Conservation (phyloP, 176 grass and related monocot genomes). For the Triticum dicoccoides region DNA sequence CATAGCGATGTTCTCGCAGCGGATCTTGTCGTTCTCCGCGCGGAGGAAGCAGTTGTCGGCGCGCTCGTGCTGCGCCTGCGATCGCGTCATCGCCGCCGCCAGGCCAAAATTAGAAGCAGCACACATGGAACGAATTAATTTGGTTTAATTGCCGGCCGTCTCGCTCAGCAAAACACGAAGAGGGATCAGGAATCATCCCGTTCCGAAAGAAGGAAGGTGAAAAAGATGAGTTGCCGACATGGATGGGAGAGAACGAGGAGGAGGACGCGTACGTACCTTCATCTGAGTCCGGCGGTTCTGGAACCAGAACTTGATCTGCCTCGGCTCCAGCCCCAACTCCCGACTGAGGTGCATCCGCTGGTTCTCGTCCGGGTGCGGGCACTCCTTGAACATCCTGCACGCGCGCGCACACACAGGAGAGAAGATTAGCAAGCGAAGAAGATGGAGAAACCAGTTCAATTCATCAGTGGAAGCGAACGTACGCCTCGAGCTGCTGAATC, state of each 20-base stretch:
- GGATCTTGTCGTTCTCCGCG: slow-evolving; percentile 97
- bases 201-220: neutral
- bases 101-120: neutral
- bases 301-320: slow-evolving; percentile 99
- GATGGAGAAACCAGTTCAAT: neutral
- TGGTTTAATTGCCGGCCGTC: neutral
- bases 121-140: too few relatives aligned
- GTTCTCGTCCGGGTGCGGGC: slow-evolving; percentile 95
- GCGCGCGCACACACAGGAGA: neutral
- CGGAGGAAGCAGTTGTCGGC: slow-evolving; percentile 90
- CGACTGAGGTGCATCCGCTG: slow-evolving; percentile 91
- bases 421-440: neutral
- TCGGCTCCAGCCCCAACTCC: slow-evolving; percentile 72
- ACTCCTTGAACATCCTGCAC: slow-evolving; percentile 90
- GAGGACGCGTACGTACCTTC: slow-evolving; percentile 43
- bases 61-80: slow-evolving; percentile 86
- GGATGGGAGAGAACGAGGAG: too few relatives aligned
- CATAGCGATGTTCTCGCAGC: slow-evolving; percentile 98
- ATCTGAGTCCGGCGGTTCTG: slow-evolving; percentile 96
- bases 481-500: slow-evolving; percentile 96
- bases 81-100: neutral
- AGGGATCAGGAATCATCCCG: neutral
- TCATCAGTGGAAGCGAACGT: neutral
- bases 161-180: neutral
- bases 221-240: neutral